Percentiles rank a stretch among this genome's conserved stretches.
Evolutionary conservation across 176 grass and related monocot genomes (phyloP).

Genomic region (Avena insularis): DNA sequence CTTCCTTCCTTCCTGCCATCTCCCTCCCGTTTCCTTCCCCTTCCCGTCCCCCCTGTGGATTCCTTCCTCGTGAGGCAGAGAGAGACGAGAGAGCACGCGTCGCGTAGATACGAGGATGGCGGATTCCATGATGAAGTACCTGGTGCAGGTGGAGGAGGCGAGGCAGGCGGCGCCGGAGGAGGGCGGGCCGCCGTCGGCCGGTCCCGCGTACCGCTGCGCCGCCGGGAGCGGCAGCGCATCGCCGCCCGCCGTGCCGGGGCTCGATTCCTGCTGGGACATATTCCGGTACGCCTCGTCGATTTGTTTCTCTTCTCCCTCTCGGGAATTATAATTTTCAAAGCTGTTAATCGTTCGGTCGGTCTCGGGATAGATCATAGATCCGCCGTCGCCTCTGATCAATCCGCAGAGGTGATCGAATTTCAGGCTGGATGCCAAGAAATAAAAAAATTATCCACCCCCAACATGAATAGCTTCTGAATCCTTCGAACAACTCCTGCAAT

Average conservation of each 20-base stretch:
- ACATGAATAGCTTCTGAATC: background rate
- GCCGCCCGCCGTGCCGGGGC: slow-evolving; percentile 73
- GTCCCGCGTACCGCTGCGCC: slow-evolving; percentile 75
- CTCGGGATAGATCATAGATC: slow-evolving; percentile 36
- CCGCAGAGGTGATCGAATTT: background rate
- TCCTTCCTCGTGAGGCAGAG: background rate
- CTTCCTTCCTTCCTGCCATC: background rate
- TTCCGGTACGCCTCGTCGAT: slow-evolving; percentile 64
- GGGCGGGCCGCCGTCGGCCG: slow-evolving; percentile 62
- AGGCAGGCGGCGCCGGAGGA: slow-evolving; percentile 50
- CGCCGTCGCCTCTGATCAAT: background rate
- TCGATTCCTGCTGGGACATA: slow-evolving; percentile 91
- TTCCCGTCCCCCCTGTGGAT: slow-evolving; percentile 6
- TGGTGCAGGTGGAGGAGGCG: slow-evolving; percentile 76
- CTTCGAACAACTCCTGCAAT: background rate
- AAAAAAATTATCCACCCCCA: too few species aligned
- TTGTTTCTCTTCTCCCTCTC: background rate
- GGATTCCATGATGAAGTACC: slow-evolving; percentile 63
- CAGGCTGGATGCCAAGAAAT: background rate
- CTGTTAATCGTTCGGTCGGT: background rate
- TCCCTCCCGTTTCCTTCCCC: background rate
- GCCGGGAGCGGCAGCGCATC: slow-evolving; percentile 50
- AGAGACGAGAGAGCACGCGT: background rate
- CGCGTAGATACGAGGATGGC: background rate
- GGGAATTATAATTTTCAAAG: background rate